Evolutionary conservation across 2,329 filamentous ascomycete species (phyloP), one percentile per base, ranked within the genome.

Genomic region (Dothistroma septosporum): DNA sequence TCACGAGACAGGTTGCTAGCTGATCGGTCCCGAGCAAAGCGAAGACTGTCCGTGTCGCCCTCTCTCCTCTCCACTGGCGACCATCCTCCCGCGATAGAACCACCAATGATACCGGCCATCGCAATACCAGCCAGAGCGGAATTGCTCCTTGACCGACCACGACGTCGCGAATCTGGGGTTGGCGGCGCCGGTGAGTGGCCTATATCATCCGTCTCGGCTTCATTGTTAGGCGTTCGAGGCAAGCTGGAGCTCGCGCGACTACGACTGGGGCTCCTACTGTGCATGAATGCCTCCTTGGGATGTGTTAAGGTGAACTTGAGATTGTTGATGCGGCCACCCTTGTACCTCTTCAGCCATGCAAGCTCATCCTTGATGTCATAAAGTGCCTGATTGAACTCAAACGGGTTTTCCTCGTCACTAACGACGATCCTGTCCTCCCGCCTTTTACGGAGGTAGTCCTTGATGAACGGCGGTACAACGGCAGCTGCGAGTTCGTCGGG

Each of bases 21-120:
- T 14, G 70, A 72, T n/a, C 69, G 63, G 14, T 69, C 68, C 21
- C 70, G 67, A 10, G 66, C 56, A 47, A 70, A 64, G 1, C 59
- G 62, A 22, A 67, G 56, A 46, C 61, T 64, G 24, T 67, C 62
- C 19, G n/a, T 57, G 31, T 77, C 75, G 55, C 78, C 74, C 37
- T 75, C 70, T 41, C 69, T 69, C 33, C 83, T 77, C 61, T 87
- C 86, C 58, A 86, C 83, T 0, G 89, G 89, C 53, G 88, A 90
- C 89, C 89, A 92, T 32, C 87, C 74, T 12, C 73, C 88, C 14
- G 86, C 88, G 35, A 92, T 84, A 69, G 87, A 88, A 48, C 88
- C 89, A 9, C 89, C 90, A 54, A 92, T 85, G 60, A 92, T 87
- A 62, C 90, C 90, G n/a, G 89, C 88, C 89, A 92, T 92, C 62